Conservation (phyloP, 768 basidiomycete genomes). For the Leccinum incarnatum region DNA sequence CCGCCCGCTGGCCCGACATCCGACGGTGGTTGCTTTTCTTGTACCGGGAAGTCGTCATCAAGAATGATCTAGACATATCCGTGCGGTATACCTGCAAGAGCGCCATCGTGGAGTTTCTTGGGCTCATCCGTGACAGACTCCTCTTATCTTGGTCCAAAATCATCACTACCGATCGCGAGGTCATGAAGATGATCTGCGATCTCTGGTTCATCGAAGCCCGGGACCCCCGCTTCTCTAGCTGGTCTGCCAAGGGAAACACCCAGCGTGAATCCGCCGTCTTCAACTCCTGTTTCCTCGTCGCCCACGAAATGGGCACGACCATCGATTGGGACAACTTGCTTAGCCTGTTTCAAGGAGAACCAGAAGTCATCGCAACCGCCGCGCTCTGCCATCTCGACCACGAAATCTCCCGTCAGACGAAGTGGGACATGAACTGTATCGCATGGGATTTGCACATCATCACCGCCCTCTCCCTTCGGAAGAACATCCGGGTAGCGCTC, state of each 20-base stretch:
- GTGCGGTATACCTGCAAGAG: slow-evolving; percentile 23
- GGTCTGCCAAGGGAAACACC: slow-evolving; percentile 3
- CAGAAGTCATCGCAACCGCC: slow-evolving; percentile 17
- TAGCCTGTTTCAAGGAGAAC: slow-evolving; percentile 19
- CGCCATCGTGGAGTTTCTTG: slow-evolving; percentile 27
- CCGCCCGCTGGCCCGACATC: slow-evolving; percentile 22
- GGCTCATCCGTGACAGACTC: slow-evolving; percentile 23
- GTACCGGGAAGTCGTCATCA: slow-evolving; percentile 14
- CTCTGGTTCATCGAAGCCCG: slow-evolving; percentile 29
- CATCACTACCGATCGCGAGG: slow-evolving; percentile 22
- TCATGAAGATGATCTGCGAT: slow-evolving; percentile 29
- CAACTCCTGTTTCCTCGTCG: slow-evolving; percentile 28
- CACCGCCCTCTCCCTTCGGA: slow-evolving; percentile 19
- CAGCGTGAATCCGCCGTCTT: slow-evolving; percentile 32
- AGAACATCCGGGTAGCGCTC: slow-evolving; percentile 17
- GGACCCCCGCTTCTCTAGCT: slow-evolving; percentile 24
- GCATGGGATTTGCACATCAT: slow-evolving; percentile 32
- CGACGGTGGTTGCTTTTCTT: slow-evolving; percentile 29
- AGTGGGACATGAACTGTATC: slow-evolving; percentile 23
- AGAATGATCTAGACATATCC: slow-evolving; percentile 1
- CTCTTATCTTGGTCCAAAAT: slow-evolving; percentile 27
- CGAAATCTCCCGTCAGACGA: slow-evolving; percentile 18
- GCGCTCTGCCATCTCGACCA: slow-evolving; percentile 26
- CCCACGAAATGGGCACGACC: slow-evolving; percentile 17
- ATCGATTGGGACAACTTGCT: slow-evolving; percentile 27